phyloP scores from a whole-genome alignment of 805 yeast species.

The Candida andamanensis region DNA sequence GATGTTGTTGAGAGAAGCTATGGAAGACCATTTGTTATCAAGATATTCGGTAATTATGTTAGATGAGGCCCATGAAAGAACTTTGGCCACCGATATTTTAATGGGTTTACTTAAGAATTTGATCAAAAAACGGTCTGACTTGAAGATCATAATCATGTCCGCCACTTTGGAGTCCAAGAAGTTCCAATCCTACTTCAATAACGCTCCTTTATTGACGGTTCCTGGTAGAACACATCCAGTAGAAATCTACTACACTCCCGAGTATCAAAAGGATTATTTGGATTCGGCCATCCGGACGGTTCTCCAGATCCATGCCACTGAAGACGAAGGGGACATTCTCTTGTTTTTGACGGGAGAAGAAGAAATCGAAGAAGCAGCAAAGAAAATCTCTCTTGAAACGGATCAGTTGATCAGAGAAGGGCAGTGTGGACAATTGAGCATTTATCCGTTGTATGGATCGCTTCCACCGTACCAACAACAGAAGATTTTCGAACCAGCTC shows the following conservation, averaged over 20 bases:
- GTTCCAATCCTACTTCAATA: conserved; percentile 82
- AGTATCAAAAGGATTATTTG: conserved; percentile 88
- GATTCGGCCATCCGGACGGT: conserved; percentile 96
- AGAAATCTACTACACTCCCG: conserved; percentile 94
- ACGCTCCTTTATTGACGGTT: conserved; percentile 91
- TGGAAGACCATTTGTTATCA: conserved; percentile 84
- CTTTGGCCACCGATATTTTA: conserved; percentile 90
- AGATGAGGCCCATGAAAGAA: conserved; percentile 98
- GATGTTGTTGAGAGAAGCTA: conserved; percentile 94
- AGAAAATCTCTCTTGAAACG: conserved; percentile 80
- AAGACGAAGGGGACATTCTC: conserved; percentile 85
- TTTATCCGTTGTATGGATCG: conserved; percentile 94
- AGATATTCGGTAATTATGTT: conserved; percentile 85
- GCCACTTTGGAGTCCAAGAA: conserved; percentile 97
- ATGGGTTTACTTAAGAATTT: conserved; percentile 93
- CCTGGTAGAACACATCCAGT: conserved; percentile 99
- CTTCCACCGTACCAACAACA: conserved; percentile 95
- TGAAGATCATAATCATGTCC: conserved; percentile 92
- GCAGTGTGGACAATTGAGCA: conserved; percentile 81
- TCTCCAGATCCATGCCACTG: conserved; percentile 94
- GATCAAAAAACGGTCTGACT: conserved; percentile 72
- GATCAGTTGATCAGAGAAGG: conserved; percentile 88
- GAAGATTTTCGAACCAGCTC: conserved; percentile 88
- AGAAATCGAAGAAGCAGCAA: conserved; percentile 94
- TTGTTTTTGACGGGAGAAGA: conserved; percentile 94